Conservation (phyloP, 75 land plant genomes). For the Adiantum capillusveneris region DNA sequence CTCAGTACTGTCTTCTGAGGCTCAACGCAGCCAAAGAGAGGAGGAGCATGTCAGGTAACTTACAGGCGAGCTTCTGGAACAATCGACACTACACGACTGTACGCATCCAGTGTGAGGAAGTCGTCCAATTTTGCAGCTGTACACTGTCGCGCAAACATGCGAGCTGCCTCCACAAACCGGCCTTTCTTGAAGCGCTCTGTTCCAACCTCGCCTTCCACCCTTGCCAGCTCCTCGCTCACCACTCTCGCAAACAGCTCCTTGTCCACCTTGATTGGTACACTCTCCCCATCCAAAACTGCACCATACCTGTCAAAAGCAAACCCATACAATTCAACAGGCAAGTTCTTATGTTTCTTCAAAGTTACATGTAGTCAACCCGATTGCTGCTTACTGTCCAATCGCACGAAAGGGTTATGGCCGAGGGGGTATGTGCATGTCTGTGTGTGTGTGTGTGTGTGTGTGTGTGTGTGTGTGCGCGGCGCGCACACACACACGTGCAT, state of each 20-base stretch:
- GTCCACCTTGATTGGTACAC: conserved; percentile 10
- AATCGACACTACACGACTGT: conserved; percentile 47
- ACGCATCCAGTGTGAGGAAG: conserved; percentile 80
- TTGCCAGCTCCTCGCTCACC: conserved; percentile 72
- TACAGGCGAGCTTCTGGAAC: conserved; percentile 40
- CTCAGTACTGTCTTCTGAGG: too few species aligned
- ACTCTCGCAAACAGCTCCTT: conserved; percentile 39
- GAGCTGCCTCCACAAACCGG: conserved; percentile 59
- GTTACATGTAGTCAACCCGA: too few species aligned
- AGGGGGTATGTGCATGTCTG: too few species aligned
- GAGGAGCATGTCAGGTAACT: too few species aligned
- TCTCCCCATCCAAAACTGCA: not conserved
- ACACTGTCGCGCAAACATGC: conserved; percentile 69
- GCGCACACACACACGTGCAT: too few species aligned
- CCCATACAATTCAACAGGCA: too few species aligned
- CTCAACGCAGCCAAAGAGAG: too few species aligned
- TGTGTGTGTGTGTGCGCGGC: too few species aligned
- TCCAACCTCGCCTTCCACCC: conserved; percentile 80
- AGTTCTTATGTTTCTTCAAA: not conserved
- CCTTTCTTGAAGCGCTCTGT: conserved; percentile 50
- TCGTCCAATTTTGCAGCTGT: conserved; percentile 49
- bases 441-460: too few species aligned
- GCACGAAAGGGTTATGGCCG: too few species aligned
- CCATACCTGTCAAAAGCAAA: not conserved
- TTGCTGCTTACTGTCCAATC: too few species aligned